These are phyloP conservation scores for Quercus gilva DNA, from an alignment of 306 rosid species.

Conservation along the genomic window DNA sequence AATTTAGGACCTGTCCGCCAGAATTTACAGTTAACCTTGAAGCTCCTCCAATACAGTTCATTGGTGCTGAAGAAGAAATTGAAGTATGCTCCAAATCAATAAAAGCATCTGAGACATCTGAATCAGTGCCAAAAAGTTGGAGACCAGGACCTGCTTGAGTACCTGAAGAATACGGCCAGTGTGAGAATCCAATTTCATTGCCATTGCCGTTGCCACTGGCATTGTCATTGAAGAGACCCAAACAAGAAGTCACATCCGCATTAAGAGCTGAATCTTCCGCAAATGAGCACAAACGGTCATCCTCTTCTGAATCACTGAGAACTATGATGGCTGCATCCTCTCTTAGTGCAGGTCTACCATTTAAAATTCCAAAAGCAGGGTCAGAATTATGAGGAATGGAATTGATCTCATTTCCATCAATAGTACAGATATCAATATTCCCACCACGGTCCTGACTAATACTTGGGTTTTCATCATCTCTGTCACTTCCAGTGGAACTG, in stretches of 20 bases:
- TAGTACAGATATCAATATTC: constrained; percentile 53
- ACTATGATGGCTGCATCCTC: constrained; percentile 73
- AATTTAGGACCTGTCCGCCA: constrained; percentile 42
- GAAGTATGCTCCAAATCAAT: constrained; percentile 60
- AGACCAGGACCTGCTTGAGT: constrained; percentile 71
- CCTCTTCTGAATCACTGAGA: constrained; percentile 91
- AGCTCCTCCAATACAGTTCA: constrained; percentile 60
- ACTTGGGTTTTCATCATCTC: constrained; percentile 87
- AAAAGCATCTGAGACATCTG: constrained; percentile 72
- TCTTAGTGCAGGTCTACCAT: constrained; percentile 41
- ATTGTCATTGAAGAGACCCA: constrained; percentile 53
- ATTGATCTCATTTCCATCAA: constrained; percentile 75
- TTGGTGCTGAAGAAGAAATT: constrained; percentile 57
- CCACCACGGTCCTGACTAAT: constrained; percentile 79
- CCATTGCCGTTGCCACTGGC: constrained; percentile 41
- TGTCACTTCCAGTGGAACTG: constrained; percentile 84
- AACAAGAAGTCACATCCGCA: constrained; percentile 51
- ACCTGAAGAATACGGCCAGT: constrained; percentile 72
- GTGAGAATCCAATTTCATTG: constrained; percentile 58
- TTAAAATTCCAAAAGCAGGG: constrained; percentile 60
- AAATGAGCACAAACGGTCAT: constrained; percentile 54
- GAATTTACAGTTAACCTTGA: constrained; percentile 65
- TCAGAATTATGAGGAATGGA: constrained; percentile 57
- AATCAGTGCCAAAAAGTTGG: constrained; percentile 72
- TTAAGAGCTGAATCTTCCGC: constrained; percentile 57